Percentiles rank a stretch among this genome's conserved stretches.
These are phyloP conservation scores for Parsonsia alboflavescens DNA, from an alignment of 257 asterid genomes.

Conservation along the genomic window DNA sequence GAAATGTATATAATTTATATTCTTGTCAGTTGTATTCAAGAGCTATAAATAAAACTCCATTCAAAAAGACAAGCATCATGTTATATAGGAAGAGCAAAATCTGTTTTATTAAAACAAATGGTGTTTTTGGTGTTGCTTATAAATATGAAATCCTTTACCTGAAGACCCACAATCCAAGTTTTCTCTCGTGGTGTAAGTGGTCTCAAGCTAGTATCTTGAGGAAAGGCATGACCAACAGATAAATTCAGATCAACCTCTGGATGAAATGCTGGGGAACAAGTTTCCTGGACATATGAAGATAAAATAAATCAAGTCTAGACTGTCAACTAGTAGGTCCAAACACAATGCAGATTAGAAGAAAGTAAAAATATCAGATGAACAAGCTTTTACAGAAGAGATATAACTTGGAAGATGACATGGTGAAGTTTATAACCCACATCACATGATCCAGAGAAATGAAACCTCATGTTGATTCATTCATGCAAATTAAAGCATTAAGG, in stretches of 20 bases:
- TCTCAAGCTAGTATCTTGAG: constrained; percentile 31
- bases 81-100: not conserved
- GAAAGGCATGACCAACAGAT: constrained; percentile 28
- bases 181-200: constrained; percentile 47
- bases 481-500: not conserved
- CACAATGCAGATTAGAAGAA: not conserved
- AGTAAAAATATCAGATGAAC: not conserved
- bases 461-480: not conserved
- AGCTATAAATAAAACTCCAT: not conserved
- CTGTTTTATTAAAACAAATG: not conserved
- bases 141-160: constrained; percentile 40
- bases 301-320: constrained; percentile 11
- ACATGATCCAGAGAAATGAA: not conserved
- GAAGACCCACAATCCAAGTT: constrained; percentile 83
- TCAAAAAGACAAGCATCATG: too few species aligned
- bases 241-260: constrained; percentile 33
- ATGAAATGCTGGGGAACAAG: constrained; percentile 34
- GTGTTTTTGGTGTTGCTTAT: not conserved
- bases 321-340: not conserved
- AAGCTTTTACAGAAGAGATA: constrained; percentile 1
- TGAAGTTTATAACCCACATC: not conserved
- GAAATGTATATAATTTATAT: not conserved
- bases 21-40: not conserved
- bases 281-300: constrained; percentile 48
- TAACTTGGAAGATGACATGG: not conserved